phyloP scores from a whole-genome alignment of 2,329 filamentous ascomycete species.

The Diaporthe australafricana region DNA sequence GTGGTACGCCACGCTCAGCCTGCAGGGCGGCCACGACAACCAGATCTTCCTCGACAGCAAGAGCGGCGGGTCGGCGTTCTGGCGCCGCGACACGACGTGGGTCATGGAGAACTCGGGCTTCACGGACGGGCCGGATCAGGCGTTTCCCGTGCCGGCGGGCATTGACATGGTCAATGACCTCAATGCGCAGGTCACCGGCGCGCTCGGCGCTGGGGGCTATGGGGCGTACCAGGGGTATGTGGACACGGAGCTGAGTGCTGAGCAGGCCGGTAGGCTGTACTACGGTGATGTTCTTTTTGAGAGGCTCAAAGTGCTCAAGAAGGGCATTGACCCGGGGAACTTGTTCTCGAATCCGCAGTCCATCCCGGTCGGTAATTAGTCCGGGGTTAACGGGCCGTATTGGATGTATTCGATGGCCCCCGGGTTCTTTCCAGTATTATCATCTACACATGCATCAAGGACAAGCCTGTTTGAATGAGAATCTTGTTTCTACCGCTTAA shows the following conservation, averaged over 20 bases:
- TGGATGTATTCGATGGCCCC: background rate
- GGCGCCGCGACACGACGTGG: slow-evolving; percentile 43
- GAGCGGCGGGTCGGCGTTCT: slow-evolving; percentile 41
- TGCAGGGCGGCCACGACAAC: slow-evolving; percentile 46
- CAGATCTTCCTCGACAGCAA: slow-evolving; percentile 39
- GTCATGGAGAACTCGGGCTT: slow-evolving; percentile 43
- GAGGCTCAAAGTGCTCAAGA: slow-evolving; percentile 49
- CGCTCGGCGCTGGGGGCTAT: slow-evolving; percentile 38
- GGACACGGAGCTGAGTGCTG: slow-evolving; percentile 42
- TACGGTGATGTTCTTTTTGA: slow-evolving; percentile 44
- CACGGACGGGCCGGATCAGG: background rate
- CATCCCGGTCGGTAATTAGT: slow-evolving; percentile 37
- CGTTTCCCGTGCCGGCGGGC: slow-evolving; percentile 37
- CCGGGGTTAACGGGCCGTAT: background rate
- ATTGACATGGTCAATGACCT: slow-evolving; percentile 41
- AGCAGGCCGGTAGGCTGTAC: slow-evolving; percentile 44
- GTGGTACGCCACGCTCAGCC: slow-evolving; percentile 46
- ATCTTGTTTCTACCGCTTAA: too few species aligned
- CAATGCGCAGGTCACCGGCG: slow-evolving; percentile 40
- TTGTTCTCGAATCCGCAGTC: slow-evolving; percentile 45
- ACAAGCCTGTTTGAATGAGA: too few species aligned
- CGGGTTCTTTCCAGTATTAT: too few species aligned
- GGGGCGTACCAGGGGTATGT: slow-evolving; percentile 47
- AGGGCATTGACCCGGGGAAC: slow-evolving; percentile 45
- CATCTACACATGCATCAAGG: too few species aligned